Evolutionary conservation across 106 monocot genomes (phyloP).

Genomic region (Dactylorhiza incarnata): DNA sequence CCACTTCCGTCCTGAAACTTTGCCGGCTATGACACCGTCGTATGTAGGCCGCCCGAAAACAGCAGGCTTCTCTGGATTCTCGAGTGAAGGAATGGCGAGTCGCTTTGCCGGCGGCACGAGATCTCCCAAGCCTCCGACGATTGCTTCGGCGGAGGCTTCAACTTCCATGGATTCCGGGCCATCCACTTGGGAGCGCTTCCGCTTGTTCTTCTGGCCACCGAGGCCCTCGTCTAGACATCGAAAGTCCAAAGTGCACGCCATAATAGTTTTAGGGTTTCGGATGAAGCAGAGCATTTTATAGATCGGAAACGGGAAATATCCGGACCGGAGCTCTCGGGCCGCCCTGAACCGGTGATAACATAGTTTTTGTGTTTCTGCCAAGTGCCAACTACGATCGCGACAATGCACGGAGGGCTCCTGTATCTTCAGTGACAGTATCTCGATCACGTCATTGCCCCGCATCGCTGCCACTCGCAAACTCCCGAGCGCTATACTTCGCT

Average conservation of each 20-base stretch:
- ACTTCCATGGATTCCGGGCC: constrained; percentile 43
- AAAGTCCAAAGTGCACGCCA: constrained; percentile 91
- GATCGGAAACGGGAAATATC: too few species aligned
- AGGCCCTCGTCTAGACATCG: constrained; percentile 87
- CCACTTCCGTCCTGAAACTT: constrained; percentile 85
- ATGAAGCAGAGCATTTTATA: too few species aligned
- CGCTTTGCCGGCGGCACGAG: constrained; percentile 46
- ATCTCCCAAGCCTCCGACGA: background rate
- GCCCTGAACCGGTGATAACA: too few species aligned
- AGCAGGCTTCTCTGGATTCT: constrained; percentile 54
- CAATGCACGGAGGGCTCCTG: too few species aligned
- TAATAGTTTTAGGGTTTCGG: constrained; percentile 22
- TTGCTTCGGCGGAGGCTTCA: constrained; percentile 15
- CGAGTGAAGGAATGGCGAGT: constrained; percentile 52
- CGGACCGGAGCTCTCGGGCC: too few species aligned
- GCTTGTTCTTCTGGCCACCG: constrained; percentile 73
- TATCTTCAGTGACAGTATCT: too few species aligned
- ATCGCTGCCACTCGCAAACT: too few species aligned
- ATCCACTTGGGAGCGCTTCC: constrained; percentile 31
- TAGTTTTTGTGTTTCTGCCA: too few species aligned
- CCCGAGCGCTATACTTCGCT: too few species aligned
- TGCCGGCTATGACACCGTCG: constrained; percentile 82
- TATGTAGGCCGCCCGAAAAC: constrained; percentile 60
- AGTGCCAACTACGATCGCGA: too few species aligned
- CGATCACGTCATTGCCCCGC: too few species aligned